phyloP scores from a whole-genome alignment of 2,329 filamentous ascomycete genomes.

The Davidsoniella australis region DNA sequence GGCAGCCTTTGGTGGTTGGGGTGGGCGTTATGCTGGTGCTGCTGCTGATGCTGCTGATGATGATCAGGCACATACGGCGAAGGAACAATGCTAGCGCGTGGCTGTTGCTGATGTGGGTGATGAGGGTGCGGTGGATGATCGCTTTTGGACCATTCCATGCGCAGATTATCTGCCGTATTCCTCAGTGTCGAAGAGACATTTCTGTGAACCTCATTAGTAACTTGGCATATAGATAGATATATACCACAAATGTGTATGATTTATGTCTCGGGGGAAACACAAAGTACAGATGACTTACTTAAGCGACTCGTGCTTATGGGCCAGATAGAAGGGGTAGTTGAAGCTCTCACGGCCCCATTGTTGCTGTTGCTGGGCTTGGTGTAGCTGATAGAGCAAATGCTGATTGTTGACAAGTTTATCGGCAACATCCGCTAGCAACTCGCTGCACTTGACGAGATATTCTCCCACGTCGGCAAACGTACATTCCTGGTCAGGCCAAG shows the following conservation, averaged over 20 bases:
- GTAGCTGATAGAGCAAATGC: conserved; percentile 7
- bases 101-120: conserved; percentile 1
- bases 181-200: conserved; percentile 2
- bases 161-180: conserved; percentile 6
- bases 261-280: neutral
- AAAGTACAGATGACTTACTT: conserved; percentile 6
- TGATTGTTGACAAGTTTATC: conserved; percentile 7
- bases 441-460: conserved; percentile 11
- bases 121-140: conserved; percentile 7
- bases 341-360: conserved; percentile 6
- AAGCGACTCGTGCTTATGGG: conserved; percentile 8
- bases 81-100: neutral
- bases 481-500: conserved; percentile 8
- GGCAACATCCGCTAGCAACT: conserved; percentile 7
- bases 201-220: conserved; percentile 1
- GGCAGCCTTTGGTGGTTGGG: conserved; percentile 8
- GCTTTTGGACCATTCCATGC: conserved; percentile 9
- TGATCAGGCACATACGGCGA: conserved; percentile 2
- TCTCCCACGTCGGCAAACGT: conserved; percentile 10
- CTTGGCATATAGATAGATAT: neutral
- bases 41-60: conserved; percentile 9
- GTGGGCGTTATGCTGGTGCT: conserved; percentile 3
- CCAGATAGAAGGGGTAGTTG: conserved; percentile 7
- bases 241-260: neutral
- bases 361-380: conserved; percentile 9